Percentiles rank a stretch among this genome's conserved stretches.
These are phyloP conservation scores for Oryza meridionalis DNA, from an alignment of 176 grass and related monocot genomes.

Conservation along the genomic window DNA sequence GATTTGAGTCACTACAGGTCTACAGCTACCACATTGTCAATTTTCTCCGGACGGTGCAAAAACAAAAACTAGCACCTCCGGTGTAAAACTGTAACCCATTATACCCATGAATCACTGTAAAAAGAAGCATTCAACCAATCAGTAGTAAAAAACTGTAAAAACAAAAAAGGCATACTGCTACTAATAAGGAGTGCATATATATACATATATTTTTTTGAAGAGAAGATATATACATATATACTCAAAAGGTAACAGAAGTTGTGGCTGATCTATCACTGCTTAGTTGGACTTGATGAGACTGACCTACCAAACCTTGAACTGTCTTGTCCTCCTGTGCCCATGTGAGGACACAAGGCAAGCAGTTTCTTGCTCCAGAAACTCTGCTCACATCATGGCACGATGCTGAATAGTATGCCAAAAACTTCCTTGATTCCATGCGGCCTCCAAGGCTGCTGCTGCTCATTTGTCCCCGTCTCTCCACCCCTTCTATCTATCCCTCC, in stretches of 20 bases:
- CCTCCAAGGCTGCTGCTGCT: slow-evolving; percentile 25
- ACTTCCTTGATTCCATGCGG: slow-evolving; percentile 64
- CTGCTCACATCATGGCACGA: slow-evolving; percentile 1
- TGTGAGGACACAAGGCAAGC: slow-evolving; percentile 32
- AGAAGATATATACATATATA: too few relatives aligned
- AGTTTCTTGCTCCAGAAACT: slow-evolving; percentile 40
- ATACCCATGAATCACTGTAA: slow-evolving; percentile 25
- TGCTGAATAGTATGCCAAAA: slow-evolving; percentile 34
- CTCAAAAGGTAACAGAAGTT: neutral
- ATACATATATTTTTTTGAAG: too few relatives aligned
- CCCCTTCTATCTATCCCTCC: neutral
- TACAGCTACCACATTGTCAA: slow-evolving; percentile 26
- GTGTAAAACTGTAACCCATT: neutral
- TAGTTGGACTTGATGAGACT: neutral
- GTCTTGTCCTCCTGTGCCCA: slow-evolving; percentile 27
- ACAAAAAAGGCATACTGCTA: neutral
- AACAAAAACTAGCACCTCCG: neutral
- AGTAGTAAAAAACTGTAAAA: slow-evolving; percentile 38
- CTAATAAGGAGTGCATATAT: slow-evolving; percentile 24
- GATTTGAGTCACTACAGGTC: slow-evolving; percentile 12
- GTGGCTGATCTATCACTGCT: slow-evolving; percentile 17
- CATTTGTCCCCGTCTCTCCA: neutral
- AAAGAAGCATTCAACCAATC: neutral
- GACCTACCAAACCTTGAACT: slow-evolving; percentile 34
- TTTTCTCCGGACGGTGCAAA: neutral